Base-by-base conservation (phyloP, 768 basidiomycete genomes). In the Lactarius tabidus region DNA sequence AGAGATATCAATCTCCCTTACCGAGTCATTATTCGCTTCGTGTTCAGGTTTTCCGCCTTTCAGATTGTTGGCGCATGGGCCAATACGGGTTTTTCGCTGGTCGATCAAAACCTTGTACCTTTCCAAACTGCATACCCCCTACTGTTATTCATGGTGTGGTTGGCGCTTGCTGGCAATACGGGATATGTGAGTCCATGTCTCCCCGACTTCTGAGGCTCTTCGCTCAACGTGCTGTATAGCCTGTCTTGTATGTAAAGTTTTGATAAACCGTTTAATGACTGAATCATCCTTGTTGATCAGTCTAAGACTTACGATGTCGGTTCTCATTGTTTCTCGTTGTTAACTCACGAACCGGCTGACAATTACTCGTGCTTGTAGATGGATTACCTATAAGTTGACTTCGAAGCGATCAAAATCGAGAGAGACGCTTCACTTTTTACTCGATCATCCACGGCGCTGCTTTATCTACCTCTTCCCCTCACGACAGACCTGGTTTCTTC, bases 361-460 rank as follows among this genome's bases (percentile, higher is more conserved):
- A n/a, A n/a, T n/a, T n/a, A n/a, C n/a, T n/a, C n/a, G 9, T 28
- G 17, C 8, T 39, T 15, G n/a, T 72, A 97, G 94, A 67, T 98
- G 93, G 93, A 75, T 75, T 6, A 70, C 1, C n/a, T n/a, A n/a
- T n/a, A n/a, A n/a, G n/a, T n/a, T n/a, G n/a, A n/a, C n/a, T n/a
- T n/a, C n/a, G n/a, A n/a, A n/a, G n/a, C n/a, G n/a, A n/a, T n/a
- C n/a, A n/a, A n/a, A n/a, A n/a, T n/a, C n/a, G n/a, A n/a, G n/a
- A n/a, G 93, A 95, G 75, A 93, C 93, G 0, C 79, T 97, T 1
- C 88, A 87, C 62, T 99, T 98, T 74, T 83, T 99, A 8, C 83
- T 99, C 10, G 94, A 98, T 71, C 96, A 98, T 73, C 96, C 96
- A 15, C 85, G 96, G 14, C 85, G 92, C 67, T 96, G 94, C 75